Conservation (phyloP, 768 basidiomycete genomes). For the Asterophora parasitica region DNA sequence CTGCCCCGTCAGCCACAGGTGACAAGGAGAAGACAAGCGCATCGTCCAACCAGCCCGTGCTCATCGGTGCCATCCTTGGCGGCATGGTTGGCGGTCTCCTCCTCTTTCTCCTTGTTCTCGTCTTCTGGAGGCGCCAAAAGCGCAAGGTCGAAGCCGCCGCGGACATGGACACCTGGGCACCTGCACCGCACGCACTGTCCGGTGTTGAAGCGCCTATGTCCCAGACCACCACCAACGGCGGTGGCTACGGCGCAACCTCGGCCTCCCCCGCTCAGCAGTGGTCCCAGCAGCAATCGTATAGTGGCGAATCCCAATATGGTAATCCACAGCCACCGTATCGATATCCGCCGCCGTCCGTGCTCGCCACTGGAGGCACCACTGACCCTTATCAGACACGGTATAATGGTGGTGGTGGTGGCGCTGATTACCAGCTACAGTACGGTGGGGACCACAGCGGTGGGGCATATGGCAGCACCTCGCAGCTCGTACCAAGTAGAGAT, state of each 20-base stretch:
- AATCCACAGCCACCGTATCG: slow-evolving; percentile 11
- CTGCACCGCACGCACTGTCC: slow-evolving; percentile 5
- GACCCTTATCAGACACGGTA: too few relatives aligned
- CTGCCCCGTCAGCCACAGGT: not conserved
- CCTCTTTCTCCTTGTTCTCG: slow-evolving; percentile 2
- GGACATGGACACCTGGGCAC: slow-evolving; percentile 12
- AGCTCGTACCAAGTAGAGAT: slow-evolving; percentile 6
- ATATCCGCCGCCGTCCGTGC: slow-evolving; percentile 10
- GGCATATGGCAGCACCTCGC: slow-evolving; percentile 8
- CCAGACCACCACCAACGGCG: not conserved
- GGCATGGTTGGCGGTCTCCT: slow-evolving; percentile 8
- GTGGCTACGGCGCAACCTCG: not conserved
- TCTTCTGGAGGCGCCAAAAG: slow-evolving; percentile 10
- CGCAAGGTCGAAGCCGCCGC: not conserved
- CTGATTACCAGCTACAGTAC: slow-evolving; percentile 1
- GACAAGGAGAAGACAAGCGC: not conserved
- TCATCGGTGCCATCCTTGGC: slow-evolving; percentile 8
- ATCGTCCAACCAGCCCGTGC: not conserved
- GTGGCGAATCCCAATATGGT: slow-evolving; percentile 1
- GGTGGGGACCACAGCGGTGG: not conserved
- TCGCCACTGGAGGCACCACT: too few relatives aligned
- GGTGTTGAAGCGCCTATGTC: slow-evolving; percentile 2
- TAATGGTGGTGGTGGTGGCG: not conserved
- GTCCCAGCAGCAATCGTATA: slow-evolving; percentile 2
- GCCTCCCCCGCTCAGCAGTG: not conserved